A percentile compares a stretch with the other conserved stretches of the same genome.
phyloP scores from a whole-genome alignment of 2,329 filamentous ascomycete genomes.

The Fusarium fujikuroi region DNA sequence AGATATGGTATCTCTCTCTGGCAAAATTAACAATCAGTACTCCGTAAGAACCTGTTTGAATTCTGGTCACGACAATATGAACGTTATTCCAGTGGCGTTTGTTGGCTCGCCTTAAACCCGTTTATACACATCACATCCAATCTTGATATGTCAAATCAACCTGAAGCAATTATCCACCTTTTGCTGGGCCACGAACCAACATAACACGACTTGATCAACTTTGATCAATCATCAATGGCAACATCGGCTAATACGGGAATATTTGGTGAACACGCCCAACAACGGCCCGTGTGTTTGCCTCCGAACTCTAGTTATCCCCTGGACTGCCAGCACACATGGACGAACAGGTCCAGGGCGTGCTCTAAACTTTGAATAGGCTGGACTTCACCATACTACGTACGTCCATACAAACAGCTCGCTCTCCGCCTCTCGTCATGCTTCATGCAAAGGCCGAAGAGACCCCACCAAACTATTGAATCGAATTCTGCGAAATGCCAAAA shows the following conservation, averaged over 20 bases:
- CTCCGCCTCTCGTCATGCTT: conserved; percentile 9
- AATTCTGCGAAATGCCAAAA: conserved; percentile 2
- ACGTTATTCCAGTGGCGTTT: not conserved
- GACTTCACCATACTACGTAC: conserved; percentile 7
- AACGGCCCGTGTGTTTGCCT: conserved; percentile 37
- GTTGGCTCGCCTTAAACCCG: not conserved
- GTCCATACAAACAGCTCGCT: not conserved
- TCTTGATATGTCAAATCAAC: conserved; percentile 16
- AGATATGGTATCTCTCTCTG: not conserved
- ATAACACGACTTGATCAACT: conserved; percentile 3
- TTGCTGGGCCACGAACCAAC: conserved; percentile 3
- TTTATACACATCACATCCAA: not conserved
- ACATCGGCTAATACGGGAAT: conserved; percentile 18
- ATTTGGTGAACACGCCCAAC: conserved; percentile 25
- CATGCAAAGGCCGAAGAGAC: conserved; percentile 4
- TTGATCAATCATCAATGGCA: conserved; percentile 14
- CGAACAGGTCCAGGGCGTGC: conserved; percentile 3
- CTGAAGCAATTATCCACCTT: conserved; percentile 20
- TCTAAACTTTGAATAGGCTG: conserved; percentile 3
- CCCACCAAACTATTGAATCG: conserved; percentile 31
- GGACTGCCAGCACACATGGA: conserved; percentile 26
- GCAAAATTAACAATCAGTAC: not conserved
- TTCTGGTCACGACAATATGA: not conserved
- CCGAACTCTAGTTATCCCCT: conserved; percentile 9
- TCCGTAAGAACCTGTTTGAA: not conserved